phyloP scores from a whole-genome alignment of 495 filamentous ascomycete species.

The Podospora comata region DNA sequence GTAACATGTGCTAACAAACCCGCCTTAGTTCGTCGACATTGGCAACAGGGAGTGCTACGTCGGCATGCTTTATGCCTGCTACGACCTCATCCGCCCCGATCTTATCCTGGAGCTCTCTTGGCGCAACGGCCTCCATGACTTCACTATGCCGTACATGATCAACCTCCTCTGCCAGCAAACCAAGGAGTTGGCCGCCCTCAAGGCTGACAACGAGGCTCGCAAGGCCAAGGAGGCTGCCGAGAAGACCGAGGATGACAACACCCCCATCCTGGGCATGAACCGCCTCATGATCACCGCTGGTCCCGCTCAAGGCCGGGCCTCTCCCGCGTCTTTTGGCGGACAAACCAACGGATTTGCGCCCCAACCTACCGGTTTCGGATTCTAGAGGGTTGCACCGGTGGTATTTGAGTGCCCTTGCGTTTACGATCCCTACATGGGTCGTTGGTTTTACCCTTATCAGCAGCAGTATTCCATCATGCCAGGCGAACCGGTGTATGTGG shows the following conservation, averaged over 20 bases:
- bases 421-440: constrained; percentile 19
- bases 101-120: constrained; percentile 94
- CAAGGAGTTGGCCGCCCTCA: constrained; percentile 74
- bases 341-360: constrained; percentile 79
- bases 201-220: constrained; percentile 96
- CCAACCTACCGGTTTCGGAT: constrained; percentile 69
- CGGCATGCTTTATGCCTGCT: constrained; percentile 98
- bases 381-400: constrained; percentile 36
- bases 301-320: constrained; percentile 51
- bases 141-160: constrained; percentile 99
- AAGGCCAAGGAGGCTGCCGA: constrained; percentile 84
- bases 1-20: constrained; percentile 31
- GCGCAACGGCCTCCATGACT: constrained; percentile 92
- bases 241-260: constrained; percentile 84
- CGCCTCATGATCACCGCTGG: constrained; percentile 99
- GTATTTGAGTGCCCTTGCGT: constrained; percentile 26
- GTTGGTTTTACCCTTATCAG: constrained; percentile 25
- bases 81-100: constrained; percentile 91
- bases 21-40: constrained; percentile 89
- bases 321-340: constrained; percentile 57
- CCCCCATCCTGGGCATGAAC: constrained; percentile 85
- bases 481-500: constrained; percentile 16
- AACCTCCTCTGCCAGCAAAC: constrained; percentile 92
- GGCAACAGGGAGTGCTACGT: constrained; percentile 99
- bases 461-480: constrained; percentile 5